These are phyloP conservation scores for Penicillium expansum DNA, from an alignment of 2,329 filamentous ascomycete species.

Conservation along the genomic window DNA sequence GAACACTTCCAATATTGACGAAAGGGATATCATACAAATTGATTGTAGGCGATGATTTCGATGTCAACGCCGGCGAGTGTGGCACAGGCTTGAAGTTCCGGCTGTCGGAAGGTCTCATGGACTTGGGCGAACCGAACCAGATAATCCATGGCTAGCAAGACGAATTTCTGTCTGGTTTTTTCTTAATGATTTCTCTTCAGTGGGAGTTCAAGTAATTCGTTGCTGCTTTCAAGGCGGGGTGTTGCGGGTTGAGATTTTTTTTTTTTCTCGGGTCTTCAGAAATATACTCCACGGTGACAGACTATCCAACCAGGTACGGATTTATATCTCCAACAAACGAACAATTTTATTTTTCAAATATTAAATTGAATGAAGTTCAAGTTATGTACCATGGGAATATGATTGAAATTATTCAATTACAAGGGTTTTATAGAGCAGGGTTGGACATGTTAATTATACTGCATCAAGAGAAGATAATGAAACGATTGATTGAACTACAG, in stretches of 20 bases:
- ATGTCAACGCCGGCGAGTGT: conserved; percentile 64
- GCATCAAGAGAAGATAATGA: neutral
- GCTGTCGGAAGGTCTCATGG: conserved; percentile 84
- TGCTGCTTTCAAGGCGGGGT: conserved; percentile 15
- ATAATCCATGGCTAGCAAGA: conserved; percentile 59
- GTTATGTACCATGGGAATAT: accelerated
- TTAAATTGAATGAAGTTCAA: neutral
- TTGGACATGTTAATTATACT: neutral
- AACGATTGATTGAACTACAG: neutral
- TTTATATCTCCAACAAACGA: neutral
- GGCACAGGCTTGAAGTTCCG: conserved; percentile 80
- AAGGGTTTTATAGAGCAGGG: neutral
- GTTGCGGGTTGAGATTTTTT: conserved; percentile 18
- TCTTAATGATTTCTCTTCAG: neutral
- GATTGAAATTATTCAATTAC: neutral
- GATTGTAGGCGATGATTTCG: conserved; percentile 70
- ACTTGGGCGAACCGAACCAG: conserved; percentile 85
- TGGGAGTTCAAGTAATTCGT: conserved; percentile 2
- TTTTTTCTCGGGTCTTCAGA: conserved; percentile 11
- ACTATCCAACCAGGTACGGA: neutral
- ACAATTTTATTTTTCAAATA: neutral
- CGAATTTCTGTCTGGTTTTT: neutral
- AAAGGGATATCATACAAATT: conserved; percentile 58
- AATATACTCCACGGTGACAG: conserved; percentile 5
- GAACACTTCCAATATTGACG: conserved; percentile 1